Conservation (phyloP, 2,329 filamentous ascomycete species). For the Ascochyta pisi region DNA sequence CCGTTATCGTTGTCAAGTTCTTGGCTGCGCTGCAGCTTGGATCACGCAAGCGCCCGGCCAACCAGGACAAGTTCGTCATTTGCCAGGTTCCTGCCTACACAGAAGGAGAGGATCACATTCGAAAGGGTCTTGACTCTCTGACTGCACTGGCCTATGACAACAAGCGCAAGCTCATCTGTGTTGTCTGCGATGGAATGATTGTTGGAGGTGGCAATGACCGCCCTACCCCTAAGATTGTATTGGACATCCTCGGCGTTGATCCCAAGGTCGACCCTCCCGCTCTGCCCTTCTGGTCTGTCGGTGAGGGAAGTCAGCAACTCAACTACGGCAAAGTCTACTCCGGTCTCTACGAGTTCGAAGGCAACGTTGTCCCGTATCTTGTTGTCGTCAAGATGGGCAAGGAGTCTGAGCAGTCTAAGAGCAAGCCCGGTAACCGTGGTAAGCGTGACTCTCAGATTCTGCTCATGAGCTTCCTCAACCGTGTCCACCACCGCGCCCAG, state of each 20-base stretch:
- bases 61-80: slow-evolving; percentile 98
- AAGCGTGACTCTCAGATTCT: slow-evolving; percentile 98
- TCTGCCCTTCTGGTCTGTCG: slow-evolving; percentile 91
- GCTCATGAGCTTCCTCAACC: slow-evolving; percentile 96
- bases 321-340: slow-evolving; percentile 99
- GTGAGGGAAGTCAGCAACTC: slow-evolving; percentile 85
- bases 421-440: slow-evolving; percentile 96
- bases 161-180: slow-evolving; percentile 94
- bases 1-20: slow-evolving; percentile 87
- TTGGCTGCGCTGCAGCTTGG: slow-evolving; percentile 91
- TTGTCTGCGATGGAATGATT: slow-evolving; percentile 97
- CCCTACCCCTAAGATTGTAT: slow-evolving; percentile 94
- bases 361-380: slow-evolving; percentile 94
- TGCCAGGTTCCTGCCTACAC: slow-evolving; percentile 98
- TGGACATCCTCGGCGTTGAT: slow-evolving; percentile 96
- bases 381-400: slow-evolving; percentile 98
- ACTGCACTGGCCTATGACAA: slow-evolving; percentile 97
- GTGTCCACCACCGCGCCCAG: slow-evolving; percentile 89
- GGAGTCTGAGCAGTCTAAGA: slow-evolving; percentile 87
- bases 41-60: slow-evolving; percentile 84
- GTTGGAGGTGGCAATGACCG: slow-evolving; percentile 95
- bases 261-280: slow-evolving; percentile 95
- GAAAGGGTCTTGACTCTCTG: slow-evolving; percentile 91
- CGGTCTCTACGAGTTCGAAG: slow-evolving; percentile 95
- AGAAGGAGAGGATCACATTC: slow-evolving; percentile 92